These are phyloP conservation scores for Hypholoma fasciculare DNA, from an alignment of 768 basidiomycete genomes.

Conservation along the genomic window DNA sequence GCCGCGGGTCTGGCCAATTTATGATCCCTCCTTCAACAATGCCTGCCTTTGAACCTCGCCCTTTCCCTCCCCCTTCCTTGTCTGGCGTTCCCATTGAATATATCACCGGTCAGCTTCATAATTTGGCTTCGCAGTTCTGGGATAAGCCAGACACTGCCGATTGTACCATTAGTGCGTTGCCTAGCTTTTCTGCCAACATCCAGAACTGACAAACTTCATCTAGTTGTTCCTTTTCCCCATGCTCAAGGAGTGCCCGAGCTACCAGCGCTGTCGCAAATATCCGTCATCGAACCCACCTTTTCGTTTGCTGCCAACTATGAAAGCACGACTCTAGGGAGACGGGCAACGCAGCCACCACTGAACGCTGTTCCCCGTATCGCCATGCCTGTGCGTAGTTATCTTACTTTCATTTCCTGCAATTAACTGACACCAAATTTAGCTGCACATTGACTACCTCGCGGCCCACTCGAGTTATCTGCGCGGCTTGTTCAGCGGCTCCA, in stretches of 20 bases:
- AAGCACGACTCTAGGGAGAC: conserved; percentile 42
- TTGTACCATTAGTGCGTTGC: conserved; percentile 68
- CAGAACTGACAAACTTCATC: conserved; percentile 5
- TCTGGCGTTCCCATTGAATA: conserved; percentile 70
- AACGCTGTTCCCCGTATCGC: conserved; percentile 57
- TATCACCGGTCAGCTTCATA: conserved; percentile 68
- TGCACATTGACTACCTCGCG: conserved; percentile 82
- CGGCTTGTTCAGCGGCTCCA: conserved; percentile 68
- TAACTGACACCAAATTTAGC: conserved; percentile 36
- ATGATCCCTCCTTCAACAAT: conserved; percentile 24
- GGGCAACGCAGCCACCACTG: conserved; percentile 52
- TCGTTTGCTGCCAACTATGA: conserved; percentile 36
- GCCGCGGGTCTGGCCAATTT: conserved; percentile 43
- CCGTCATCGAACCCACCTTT: conserved; percentile 29
- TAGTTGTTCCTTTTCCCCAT: conserved; percentile 55
- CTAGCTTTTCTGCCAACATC: background rate
- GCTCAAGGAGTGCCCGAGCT: conserved; percentile 33
- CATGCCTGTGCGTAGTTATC: conserved; percentile 53
- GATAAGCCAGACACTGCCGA: conserved; percentile 74
- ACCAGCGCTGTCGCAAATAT: conserved; percentile 27
- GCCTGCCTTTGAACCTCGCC: conserved; percentile 51
- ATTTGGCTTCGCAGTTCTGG: conserved; percentile 70
- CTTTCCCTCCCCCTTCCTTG: conserved; percentile 65
- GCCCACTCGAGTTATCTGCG: conserved; percentile 77
- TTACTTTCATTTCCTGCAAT: background rate